These are phyloP conservation scores for Petunia axillaris DNA, from an alignment of 257 asterid genomes.

Conservation along the genomic window DNA sequence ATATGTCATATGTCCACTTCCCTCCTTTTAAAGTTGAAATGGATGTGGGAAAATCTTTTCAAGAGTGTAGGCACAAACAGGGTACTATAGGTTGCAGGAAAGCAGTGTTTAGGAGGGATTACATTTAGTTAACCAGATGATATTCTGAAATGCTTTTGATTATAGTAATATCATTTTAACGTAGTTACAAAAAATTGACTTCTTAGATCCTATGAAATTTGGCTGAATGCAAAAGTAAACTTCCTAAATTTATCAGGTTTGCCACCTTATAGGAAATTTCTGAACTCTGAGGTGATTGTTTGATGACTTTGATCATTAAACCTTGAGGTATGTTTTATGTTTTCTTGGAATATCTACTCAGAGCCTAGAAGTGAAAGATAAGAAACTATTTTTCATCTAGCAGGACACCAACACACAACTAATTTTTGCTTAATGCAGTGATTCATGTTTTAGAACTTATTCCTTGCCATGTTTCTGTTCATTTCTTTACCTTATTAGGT, in stretches of 20 bases:
- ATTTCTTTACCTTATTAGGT: not conserved
- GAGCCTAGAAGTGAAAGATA: not conserved
- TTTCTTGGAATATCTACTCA: not conserved
- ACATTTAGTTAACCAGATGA: constrained; percentile 11
- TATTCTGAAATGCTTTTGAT: not conserved
- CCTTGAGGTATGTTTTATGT: not conserved
- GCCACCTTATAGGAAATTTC: constrained; percentile 6
- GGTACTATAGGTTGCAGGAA: constrained; percentile 2
- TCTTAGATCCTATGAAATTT: constrained; percentile 5
- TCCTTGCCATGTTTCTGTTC: not conserved
- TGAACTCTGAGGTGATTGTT: constrained; percentile 14
- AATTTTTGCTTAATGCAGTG: not conserved
- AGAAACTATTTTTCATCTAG: not conserved
- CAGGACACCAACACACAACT: not conserved
- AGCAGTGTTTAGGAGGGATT: constrained; percentile 8
- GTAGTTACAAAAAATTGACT: not conserved
- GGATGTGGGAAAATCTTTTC: not conserved
- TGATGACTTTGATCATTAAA: constrained; percentile 1
- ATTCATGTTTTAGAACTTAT: constrained; percentile 6
- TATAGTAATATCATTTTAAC: constrained; percentile 1
- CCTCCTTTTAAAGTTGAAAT: not conserved
- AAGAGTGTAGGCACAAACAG: constrained; percentile 12
- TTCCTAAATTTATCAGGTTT: not conserved
- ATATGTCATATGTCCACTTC: not conserved
- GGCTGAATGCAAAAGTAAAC: not conserved